These are phyloP conservation scores for Cordyceps farinosa DNA, from an alignment of 2,329 filamentous ascomycete genomes.

Conservation along the genomic window DNA sequence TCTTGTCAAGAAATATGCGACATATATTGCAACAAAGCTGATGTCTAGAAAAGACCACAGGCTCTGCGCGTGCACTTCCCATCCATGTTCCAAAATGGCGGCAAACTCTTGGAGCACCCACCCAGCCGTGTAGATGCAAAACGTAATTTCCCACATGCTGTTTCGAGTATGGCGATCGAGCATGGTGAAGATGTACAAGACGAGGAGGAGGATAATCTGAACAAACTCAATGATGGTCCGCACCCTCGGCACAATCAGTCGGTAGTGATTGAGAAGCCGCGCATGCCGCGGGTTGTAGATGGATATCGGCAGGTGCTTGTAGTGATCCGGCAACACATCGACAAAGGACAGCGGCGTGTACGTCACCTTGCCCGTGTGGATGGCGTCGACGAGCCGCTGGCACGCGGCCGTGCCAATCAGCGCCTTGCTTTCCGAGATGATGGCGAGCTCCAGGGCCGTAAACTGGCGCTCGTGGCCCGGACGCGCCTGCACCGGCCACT, in stretches of 20 bases:
- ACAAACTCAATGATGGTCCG: slow-evolving; percentile 62
- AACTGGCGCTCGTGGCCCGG: slow-evolving; percentile 50
- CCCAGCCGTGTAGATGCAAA: slow-evolving; percentile 61
- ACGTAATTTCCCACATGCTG: slow-evolving; percentile 54
- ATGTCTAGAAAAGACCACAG: slow-evolving; percentile 72
- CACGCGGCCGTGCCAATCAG: slow-evolving; percentile 64
- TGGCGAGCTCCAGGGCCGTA: slow-evolving; percentile 68
- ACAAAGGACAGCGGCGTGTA: slow-evolving; percentile 69
- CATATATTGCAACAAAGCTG: slow-evolving; percentile 62
- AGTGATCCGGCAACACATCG: slow-evolving; percentile 70
- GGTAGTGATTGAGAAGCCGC: slow-evolving; percentile 66
- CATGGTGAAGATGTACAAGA: slow-evolving; percentile 64
- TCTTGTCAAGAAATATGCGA: slow-evolving; percentile 57
- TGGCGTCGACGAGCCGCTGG: slow-evolving; percentile 67
- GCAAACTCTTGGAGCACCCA: slow-evolving; percentile 66
- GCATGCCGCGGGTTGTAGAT: slow-evolving; percentile 65
- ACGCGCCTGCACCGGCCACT: slow-evolving; percentile 38
- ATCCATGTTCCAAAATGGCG: slow-evolving; percentile 61
- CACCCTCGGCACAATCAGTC: slow-evolving; percentile 66
- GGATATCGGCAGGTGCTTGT: slow-evolving; percentile 66
- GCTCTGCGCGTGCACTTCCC: slow-evolving; percentile 69
- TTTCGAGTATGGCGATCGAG: slow-evolving; percentile 48
- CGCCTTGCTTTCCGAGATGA: slow-evolving; percentile 66
- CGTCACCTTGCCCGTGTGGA: slow-evolving; percentile 64
- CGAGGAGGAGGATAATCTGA: slow-evolving; percentile 62